These are phyloP conservation scores for Psilocybe tampanensis DNA, from an alignment of 768 basidiomycete genomes.

Conservation along the genomic window DNA sequence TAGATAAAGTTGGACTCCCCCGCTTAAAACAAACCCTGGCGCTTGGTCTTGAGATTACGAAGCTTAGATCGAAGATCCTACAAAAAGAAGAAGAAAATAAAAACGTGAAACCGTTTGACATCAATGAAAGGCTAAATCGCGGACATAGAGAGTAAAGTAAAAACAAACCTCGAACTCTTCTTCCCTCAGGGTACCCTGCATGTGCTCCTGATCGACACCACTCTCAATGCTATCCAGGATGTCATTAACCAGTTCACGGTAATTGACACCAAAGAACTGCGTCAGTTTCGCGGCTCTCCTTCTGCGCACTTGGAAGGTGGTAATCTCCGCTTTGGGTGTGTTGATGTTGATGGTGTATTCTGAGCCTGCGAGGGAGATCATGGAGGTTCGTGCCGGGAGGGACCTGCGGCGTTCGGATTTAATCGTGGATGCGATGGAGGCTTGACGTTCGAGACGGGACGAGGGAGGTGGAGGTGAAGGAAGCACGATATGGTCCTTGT, in stretches of 20 bases:
- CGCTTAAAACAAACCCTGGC: conserved; percentile 29
- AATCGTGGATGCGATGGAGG: conserved; percentile 39
- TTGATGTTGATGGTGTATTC: conserved; percentile 42
- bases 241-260: conserved; percentile 75
- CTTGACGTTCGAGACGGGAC: conserved; percentile 25
- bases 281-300: conserved; percentile 81
- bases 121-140: conserved; percentile 9
- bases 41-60: conserved; percentile 56
- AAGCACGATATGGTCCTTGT: background rate
- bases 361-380: conserved; percentile 54
- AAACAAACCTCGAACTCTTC: conserved; percentile 74
- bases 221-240: conserved; percentile 81
- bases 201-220: conserved; percentile 70
- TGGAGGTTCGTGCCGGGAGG: conserved; percentile 65
- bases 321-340: conserved; percentile 45
- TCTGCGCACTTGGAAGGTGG: conserved; percentile 71
- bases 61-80: conserved; percentile 61
- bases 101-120: too few relatives aligned
- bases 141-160: background rate
- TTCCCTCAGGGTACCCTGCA: conserved; percentile 60
- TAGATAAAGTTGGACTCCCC: too few relatives aligned
- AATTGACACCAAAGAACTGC: conserved; percentile 87
- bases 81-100: conserved; percentile 4
- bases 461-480: background rate
- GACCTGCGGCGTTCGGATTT: conserved; percentile 70